Base-by-base conservation (phyloP, 805 yeast species). In the Yamadazyma phyllophila region DNA sequence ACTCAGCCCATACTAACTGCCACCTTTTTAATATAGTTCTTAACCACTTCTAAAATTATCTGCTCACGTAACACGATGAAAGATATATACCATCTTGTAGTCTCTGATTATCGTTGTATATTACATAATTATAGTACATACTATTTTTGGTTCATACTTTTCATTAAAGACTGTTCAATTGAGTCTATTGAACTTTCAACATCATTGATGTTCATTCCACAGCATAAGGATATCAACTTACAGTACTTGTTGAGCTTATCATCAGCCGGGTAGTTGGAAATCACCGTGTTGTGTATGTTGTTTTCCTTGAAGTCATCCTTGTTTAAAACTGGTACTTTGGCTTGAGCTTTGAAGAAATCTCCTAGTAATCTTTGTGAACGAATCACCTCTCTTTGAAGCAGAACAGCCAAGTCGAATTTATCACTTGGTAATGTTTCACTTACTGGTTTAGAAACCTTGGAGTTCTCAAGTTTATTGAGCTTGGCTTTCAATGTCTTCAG, bases 181-280 rank as follows among this genome's bases (percentile, higher is more conserved):
- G 67, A 58, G 48, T 71, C 74, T 40, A 71, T 71, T n/a, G 70
- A 63, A 30, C 56, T 57, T 45, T 71, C 74, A 33, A 70, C 73
- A 37, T 71, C 75, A 30, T 57, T 53, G 43, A 68, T 50, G 36
- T 65, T 54, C 73, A 71, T 67, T 11, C 73, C 77, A 46, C 76
- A 71, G 48, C 76, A 69, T 17, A 66, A 52, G 11, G 76, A 63
- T 7, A 71, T 67, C 45, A 71, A 58, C 47, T 62, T 62, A 50
- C 74, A 67, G 50, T 71, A 71, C 49, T 71, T 71, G 55, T 60
- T 60, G 27, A 70, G 57, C 38, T 59, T 60, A 46, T 68, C 72
- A 33, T 61, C 62, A 6, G 57, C 48, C 2, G 71, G 62, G 45
- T 57, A 62, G 39, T 51, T 52, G 20, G 61, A 52, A 13, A 61